Evolutionary conservation across 306 rosid genomes (phyloP).

Genomic region (Luffa aegyptiaca): DNA sequence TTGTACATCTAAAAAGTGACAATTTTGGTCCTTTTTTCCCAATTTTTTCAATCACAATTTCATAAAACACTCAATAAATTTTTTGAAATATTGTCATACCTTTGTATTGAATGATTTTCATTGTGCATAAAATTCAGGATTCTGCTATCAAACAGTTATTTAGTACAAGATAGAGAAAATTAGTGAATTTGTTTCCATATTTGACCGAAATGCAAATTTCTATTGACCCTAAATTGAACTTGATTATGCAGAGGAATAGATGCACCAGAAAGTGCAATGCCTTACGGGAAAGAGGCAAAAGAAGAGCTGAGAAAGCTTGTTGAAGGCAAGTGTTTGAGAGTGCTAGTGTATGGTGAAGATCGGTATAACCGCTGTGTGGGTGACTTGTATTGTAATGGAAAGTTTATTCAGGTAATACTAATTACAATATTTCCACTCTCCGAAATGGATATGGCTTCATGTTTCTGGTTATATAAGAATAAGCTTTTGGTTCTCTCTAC

Average conservation of each 20-base stretch:
- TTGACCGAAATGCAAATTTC: not conserved
- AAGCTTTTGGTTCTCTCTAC: not conserved
- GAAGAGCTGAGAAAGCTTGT: slow-evolving; percentile 47
- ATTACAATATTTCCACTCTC: not conserved
- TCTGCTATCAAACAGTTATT: not conserved
- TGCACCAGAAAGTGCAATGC: slow-evolving; percentile 82
- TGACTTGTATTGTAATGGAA: slow-evolving; percentile 59
- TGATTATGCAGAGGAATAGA: slow-evolving; percentile 60
- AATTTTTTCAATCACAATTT: not conserved
- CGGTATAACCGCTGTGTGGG: slow-evolving; percentile 72
- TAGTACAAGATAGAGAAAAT: not conserved
- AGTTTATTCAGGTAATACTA: slow-evolving; percentile 63
- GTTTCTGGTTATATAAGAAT: not conserved
- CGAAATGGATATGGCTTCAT: not conserved
- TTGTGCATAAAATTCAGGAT: not conserved
- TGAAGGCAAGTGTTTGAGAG: slow-evolving; percentile 63
- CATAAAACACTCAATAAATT: not conserved
- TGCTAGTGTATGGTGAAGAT: slow-evolving; percentile 64
- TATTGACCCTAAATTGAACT: not conserved
- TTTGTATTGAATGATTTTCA: not conserved
- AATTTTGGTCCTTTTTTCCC: not conserved
- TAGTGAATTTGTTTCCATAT: not conserved
- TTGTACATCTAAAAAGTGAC: not conserved
- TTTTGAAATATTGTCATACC: not conserved
- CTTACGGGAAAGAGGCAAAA: slow-evolving; percentile 77